Evolutionary conservation across 2,329 filamentous ascomycete species (phyloP).

Genomic region (Aspergillus puulaauensis): DNA sequence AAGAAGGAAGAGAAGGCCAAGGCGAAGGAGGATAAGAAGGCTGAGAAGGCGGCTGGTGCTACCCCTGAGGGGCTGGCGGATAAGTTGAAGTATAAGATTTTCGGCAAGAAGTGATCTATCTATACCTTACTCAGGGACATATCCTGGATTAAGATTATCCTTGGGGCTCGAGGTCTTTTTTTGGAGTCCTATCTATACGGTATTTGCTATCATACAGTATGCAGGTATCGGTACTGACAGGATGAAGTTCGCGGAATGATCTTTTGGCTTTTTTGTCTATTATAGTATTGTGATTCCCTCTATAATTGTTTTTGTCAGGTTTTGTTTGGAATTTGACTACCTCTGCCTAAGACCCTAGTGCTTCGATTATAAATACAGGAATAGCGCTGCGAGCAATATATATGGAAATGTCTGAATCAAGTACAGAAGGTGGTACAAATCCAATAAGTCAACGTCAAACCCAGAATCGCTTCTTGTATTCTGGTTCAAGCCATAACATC

Average conservation of each 20-base stretch:
- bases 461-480: not conserved
- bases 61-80: constrained; percentile 46
- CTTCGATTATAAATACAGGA: not conserved
- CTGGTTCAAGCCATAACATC: not conserved
- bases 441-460: not conserved
- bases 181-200: not conserved
- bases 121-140: not conserved
- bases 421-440: not conserved
- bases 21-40: constrained; percentile 31
- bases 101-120: constrained; percentile 24
- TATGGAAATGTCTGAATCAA: not conserved
- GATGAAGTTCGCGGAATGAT: not conserved
- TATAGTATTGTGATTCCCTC: constrained; percentile 22
- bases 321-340: not conserved
- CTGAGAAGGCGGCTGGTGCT: constrained; percentile 22
- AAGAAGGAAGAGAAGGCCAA: constrained; percentile 27
- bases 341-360: not conserved
- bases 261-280: not conserved
- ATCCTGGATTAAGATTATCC: too few relatives aligned
- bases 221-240: too few relatives aligned
- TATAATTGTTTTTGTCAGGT: not conserved
- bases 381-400: not conserved
- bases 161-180: not conserved
- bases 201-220: not conserved
- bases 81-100: constrained; percentile 48